These are phyloP conservation scores for Candida smagusa DNA, from an alignment of 1,139 yeast genomes.

Conservation along the genomic window DNA sequence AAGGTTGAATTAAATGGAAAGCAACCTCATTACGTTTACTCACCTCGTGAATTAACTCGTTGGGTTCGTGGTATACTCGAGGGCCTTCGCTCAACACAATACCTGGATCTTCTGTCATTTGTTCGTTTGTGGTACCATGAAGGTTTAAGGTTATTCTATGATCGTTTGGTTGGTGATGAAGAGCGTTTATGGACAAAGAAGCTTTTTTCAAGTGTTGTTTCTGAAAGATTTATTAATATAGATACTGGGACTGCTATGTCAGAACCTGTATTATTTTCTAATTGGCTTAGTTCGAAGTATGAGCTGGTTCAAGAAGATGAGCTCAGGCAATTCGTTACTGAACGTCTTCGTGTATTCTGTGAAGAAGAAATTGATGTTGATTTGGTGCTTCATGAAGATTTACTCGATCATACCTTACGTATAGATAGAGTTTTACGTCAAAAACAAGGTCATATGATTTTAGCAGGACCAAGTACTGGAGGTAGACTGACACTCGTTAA, in stretches of 20 bases:
- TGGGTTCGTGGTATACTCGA: constrained; percentile 79
- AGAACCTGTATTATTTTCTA: constrained; percentile 61
- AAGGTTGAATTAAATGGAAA: constrained; percentile 34
- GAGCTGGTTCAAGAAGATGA: constrained; percentile 51
- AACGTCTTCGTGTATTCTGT: constrained; percentile 66
- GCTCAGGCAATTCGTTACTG: constrained; percentile 53
- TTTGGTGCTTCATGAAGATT: constrained; percentile 64
- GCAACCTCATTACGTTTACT: constrained; percentile 66
- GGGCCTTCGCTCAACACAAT: constrained; percentile 43
- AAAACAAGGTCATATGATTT: constrained; percentile 84
- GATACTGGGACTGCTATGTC: constrained; percentile 33
- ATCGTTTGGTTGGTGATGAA: constrained; percentile 51
- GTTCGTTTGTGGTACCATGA: constrained; percentile 80
- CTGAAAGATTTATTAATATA: constrained; percentile 45
- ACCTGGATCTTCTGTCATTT: constrained; percentile 39
- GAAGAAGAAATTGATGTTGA: constrained; percentile 72
- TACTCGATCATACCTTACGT: constrained; percentile 71
- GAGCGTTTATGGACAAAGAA: constrained; percentile 55
- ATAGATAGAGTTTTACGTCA: constrained; percentile 82
- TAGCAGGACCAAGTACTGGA: constrained; percentile 82
- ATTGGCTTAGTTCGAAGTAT: constrained; percentile 71
- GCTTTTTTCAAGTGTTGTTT: constrained; percentile 37
- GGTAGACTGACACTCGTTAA: constrained; percentile 77
- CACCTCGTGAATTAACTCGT: constrained; percentile 90
- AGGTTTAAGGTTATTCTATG: constrained; percentile 72